Percentiles rank a stretch among this genome's conserved stretches.
phyloP scores from a whole-genome alignment of 495 filamentous ascomycete genomes.

The Neurospora sp. region DNA sequence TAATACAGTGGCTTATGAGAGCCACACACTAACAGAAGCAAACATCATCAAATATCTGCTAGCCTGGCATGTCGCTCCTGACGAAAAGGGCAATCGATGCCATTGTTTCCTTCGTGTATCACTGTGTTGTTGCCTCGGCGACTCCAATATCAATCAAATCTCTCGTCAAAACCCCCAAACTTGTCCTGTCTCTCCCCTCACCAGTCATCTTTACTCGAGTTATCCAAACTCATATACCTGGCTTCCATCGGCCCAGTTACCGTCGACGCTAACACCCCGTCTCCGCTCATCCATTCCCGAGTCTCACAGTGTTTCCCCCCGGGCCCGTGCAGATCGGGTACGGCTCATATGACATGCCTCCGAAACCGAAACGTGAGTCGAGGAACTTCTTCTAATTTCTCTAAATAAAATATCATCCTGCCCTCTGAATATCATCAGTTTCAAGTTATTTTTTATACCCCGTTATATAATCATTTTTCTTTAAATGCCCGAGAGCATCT shows the following conservation, averaged over 20 bases:
- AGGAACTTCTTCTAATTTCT: neutral
- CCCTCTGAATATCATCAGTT: neutral
- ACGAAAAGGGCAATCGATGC: neutral
- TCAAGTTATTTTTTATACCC: neutral
- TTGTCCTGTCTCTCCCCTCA: neutral
- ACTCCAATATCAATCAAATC: neutral
- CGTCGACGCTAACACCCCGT: neutral
- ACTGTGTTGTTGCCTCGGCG: neutral
- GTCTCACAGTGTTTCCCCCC: neutral
- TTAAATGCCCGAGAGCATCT: neutral
- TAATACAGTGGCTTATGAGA: neutral
- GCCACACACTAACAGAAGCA: neutral
- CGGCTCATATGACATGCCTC: neutral
- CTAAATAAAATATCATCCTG: neutral
- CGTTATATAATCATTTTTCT: neutral
- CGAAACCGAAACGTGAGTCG: slow-evolving; percentile 9
- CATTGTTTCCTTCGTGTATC: neutral
- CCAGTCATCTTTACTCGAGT: neutral
- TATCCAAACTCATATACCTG: neutral
- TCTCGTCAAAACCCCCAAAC: neutral
- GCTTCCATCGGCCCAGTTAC: neutral
- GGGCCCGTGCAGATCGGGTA: neutral
- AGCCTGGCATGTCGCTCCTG: neutral
- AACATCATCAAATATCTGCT: neutral
- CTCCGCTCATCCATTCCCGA: neutral